Conservation (phyloP, 345 rosid species). For the Salix caprea region DNA sequence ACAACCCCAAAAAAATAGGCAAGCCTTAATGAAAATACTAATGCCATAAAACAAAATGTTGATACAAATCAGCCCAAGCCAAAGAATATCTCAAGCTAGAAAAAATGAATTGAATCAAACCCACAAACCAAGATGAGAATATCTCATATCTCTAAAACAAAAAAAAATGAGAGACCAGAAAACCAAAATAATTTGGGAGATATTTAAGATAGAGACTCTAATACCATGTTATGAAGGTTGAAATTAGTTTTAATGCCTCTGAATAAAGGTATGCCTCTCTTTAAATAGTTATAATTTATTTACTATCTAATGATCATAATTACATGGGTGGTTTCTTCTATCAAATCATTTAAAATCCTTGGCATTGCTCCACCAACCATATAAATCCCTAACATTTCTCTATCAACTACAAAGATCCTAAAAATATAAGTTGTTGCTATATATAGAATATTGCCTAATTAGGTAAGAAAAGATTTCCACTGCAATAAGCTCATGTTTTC, state of each 20-base stretch:
- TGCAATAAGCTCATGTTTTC: too few relatives aligned
- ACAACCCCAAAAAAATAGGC: background rate
- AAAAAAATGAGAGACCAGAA: too few relatives aligned
- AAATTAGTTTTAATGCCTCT: background rate
- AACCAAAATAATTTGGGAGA: too few relatives aligned
- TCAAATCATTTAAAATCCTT: background rate
- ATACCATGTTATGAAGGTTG: background rate
- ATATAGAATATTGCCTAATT: background rate
- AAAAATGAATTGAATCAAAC: too few relatives aligned
- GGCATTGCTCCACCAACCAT: background rate
- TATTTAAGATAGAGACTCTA: too few relatives aligned
- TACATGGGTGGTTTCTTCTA: background rate
- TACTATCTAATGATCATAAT: background rate
- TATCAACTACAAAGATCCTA: background rate
- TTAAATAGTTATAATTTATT: background rate
- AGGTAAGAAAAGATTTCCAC: background rate
- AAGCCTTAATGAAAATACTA: background rate
- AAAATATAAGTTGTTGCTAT: background rate
- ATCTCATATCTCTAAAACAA: too few relatives aligned
- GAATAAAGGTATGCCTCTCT: background rate
- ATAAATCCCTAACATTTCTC: background rate
- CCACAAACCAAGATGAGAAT: too few relatives aligned
- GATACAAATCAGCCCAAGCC: background rate
- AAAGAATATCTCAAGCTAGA: background rate
- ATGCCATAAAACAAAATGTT: background rate